These are phyloP conservation scores for Candida pseudofarinosa DNA, from an alignment of 805 yeast genomes.

Conservation along the genomic window DNA sequence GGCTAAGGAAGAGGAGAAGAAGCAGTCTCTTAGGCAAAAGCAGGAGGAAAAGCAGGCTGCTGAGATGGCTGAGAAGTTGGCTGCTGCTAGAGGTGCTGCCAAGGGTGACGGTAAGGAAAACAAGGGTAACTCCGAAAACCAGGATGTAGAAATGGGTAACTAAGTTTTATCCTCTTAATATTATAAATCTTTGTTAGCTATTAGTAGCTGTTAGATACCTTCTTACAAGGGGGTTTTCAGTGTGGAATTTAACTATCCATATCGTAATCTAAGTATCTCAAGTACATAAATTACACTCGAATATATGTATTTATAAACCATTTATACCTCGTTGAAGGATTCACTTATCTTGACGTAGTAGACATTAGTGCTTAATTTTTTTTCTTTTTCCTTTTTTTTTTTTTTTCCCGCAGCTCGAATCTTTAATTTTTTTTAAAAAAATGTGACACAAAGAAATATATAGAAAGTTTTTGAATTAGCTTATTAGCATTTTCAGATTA, in stretches of 20 bases:
- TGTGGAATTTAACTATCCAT: background rate
- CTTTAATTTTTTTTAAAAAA: background rate
- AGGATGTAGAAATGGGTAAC: constrained; percentile 32
- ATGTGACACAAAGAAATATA: constrained; percentile 1
- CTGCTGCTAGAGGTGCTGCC: constrained; percentile 67
- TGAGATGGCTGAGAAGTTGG: constrained; percentile 77
- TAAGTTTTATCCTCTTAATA: constrained; percentile 2
- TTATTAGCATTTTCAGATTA: background rate
- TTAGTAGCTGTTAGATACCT: too few relatives aligned
- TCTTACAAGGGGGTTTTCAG: too few relatives aligned
- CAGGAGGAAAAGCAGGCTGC: constrained; percentile 83
- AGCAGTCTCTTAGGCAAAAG: constrained; percentile 80
- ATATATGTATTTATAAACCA: background rate
- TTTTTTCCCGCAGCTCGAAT: background rate
- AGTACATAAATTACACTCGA: background rate
- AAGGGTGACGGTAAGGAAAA: constrained; percentile 18
- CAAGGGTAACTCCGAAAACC: constrained; percentile 21
- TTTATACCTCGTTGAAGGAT: too few relatives aligned
- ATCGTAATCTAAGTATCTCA: background rate
- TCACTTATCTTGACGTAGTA: too few relatives aligned
- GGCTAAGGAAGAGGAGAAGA: constrained; percentile 92
- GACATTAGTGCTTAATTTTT: too few relatives aligned
- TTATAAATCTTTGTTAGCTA: background rate
- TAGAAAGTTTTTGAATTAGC: background rate
- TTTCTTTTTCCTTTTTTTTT: constrained; percentile 1